Percentiles rank a stretch among this genome's conserved stretches.
Conservation (phyloP, 1,284 basidiomycete species). For the Sporisorium scitamineum region DNA sequence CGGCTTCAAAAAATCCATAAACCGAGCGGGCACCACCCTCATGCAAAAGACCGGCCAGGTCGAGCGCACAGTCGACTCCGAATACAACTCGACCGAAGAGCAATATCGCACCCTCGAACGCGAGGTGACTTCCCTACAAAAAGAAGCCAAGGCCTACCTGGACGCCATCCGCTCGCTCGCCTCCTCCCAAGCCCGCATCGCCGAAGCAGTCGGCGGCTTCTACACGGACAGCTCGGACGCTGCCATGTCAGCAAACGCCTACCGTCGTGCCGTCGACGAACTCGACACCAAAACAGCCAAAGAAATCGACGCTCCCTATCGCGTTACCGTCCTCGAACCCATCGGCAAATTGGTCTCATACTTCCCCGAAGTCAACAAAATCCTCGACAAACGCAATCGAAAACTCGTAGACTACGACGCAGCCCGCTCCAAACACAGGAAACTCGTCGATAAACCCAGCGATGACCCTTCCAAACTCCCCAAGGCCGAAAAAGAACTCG, state of each 20-base stretch:
- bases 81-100: slow-evolving; percentile 91
- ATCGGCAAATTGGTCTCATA: slow-evolving; percentile 92
- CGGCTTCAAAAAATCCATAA: slow-evolving; percentile 92
- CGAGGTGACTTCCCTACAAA: slow-evolving; percentile 79
- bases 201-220: slow-evolving; percentile 92
- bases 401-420: slow-evolving; percentile 98
- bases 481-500: slow-evolving; percentile 91
- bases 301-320: slow-evolving; percentile 91
- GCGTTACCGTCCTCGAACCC: slow-evolving; percentile 94
- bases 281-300: slow-evolving; percentile 85
- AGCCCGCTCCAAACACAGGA: slow-evolving; percentile 79
- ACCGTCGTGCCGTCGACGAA: slow-evolving; percentile 94
- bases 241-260: slow-evolving; percentile 96
- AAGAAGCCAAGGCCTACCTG: slow-evolving; percentile 93
- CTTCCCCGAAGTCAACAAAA: slow-evolving; percentile 92
- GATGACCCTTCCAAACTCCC: slow-evolving; percentile 94
- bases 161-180: slow-evolving; percentile 92
- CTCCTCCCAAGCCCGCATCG: slow-evolving; percentile 89
- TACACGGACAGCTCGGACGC: slow-evolving; percentile 78
- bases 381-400: slow-evolving; percentile 93
- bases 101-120: slow-evolving; percentile 84
- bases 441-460: slow-evolving; percentile 89
- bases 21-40: slow-evolving; percentile 88
- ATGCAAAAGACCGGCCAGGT: slow-evolving; percentile 86
- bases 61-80: slow-evolving; percentile 91